Evolutionary conservation across 148 eudicot species (phyloP).

Genomic region (Persicaria maculosa): DNA sequence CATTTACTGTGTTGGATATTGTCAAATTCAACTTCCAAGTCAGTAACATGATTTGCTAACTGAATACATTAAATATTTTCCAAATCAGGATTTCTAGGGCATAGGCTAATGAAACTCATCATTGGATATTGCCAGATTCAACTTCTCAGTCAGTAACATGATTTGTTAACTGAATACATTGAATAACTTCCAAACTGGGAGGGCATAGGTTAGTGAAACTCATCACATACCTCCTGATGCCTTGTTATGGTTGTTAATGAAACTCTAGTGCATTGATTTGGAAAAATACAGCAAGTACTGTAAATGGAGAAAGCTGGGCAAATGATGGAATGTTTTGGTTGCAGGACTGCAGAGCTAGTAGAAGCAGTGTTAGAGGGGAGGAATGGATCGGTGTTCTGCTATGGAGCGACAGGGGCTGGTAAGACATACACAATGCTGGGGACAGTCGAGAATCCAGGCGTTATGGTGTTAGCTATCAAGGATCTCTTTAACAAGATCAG

Average conservation of each 20-base stretch:
- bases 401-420: conserved; percentile 92
- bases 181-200: too few relatives aligned
- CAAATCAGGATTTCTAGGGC: too few relatives aligned
- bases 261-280: neutral
- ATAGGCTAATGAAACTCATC: too few relatives aligned
- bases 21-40: neutral
- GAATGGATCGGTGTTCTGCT: conserved; percentile 87
- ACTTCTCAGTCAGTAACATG: neutral
- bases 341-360: conserved; percentile 79
- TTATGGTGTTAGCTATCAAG: conserved; percentile 85
- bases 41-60: neutral
- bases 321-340: conserved; percentile 5
- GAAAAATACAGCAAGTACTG: neutral
- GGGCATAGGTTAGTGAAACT: too few relatives aligned
- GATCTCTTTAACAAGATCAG: conserved; percentile 72
- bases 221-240: too few relatives aligned
- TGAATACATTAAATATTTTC: conserved; percentile 5
- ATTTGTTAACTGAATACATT: too few relatives aligned
- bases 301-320: neutral
- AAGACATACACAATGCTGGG: conserved; percentile 91
- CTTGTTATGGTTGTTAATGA: too few relatives aligned
- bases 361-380: conserved; percentile 82
- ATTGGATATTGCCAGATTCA: too few relatives aligned
- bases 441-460: conserved; percentile 72
- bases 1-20: neutral